Conservation (phyloP, 768 basidiomycete genomes). For the Daedaleopsis sinensis region DNA sequence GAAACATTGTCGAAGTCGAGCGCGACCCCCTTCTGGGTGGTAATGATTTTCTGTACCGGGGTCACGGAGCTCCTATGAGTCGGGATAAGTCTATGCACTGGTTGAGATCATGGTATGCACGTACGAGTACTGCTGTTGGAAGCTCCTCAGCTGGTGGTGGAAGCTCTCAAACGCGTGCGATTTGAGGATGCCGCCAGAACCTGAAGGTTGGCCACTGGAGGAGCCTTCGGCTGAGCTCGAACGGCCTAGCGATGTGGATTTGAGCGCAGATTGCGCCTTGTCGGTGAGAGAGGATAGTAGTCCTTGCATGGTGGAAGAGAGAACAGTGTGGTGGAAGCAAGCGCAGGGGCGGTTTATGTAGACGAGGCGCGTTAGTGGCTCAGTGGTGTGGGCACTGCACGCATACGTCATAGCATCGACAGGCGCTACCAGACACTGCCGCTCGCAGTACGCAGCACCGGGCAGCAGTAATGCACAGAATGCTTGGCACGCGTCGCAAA, state of each 20-base stretch:
- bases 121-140: constrained; percentile 77
- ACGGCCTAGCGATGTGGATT: constrained; percentile 57
- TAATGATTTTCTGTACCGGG: constrained; percentile 79
- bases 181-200: constrained; percentile 21
- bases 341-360: constrained; percentile 24
- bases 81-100: background rate
- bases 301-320: constrained; percentile 44
- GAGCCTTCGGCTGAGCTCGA: constrained; percentile 44
- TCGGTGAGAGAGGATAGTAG: constrained; percentile 72
- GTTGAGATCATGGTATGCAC: constrained; percentile 24
- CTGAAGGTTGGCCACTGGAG: constrained; percentile 23
- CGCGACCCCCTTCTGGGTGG: constrained; percentile 74
- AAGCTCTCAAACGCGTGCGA: constrained; percentile 55
- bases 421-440: background rate
- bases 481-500: background rate
- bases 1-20: constrained; percentile 71
- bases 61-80: constrained; percentile 49
- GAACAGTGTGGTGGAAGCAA: constrained; percentile 17
- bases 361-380: background rate
- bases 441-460: constrained; percentile 2
- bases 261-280: constrained; percentile 75
- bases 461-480: background rate
- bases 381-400: constrained; percentile 21
- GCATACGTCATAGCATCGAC: constrained; percentile 27
- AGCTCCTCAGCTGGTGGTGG: constrained; percentile 70